phyloP scores from a whole-genome alignment of 2,329 filamentous ascomycete species.

The Knoxdaviesia capensis region DNA sequence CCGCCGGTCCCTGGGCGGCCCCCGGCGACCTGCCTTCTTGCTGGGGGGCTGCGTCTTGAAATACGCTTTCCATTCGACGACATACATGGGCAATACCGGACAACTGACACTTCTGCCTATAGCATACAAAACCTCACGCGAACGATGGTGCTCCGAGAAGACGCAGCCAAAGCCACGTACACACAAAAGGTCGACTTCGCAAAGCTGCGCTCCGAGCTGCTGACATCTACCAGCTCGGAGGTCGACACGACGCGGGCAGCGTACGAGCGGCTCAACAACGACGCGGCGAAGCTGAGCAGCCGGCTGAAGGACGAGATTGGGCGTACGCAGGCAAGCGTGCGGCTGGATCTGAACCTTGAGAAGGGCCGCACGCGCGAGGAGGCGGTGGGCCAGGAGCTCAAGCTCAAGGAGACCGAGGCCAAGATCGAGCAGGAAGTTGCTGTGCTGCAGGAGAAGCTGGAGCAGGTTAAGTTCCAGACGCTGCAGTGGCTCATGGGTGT shows the following conservation, averaged over 20 bases:
- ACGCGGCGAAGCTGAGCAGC: slow-evolving; percentile 82
- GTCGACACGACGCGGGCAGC: slow-evolving; percentile 70
- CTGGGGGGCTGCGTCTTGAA: too few species aligned
- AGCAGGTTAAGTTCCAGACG: slow-evolving; percentile 95
- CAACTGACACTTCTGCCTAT: not conserved
- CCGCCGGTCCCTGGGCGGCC: not conserved
- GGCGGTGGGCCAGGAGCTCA: slow-evolving; percentile 87
- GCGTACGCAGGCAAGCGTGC: slow-evolving; percentile 78
- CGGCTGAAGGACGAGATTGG: slow-evolving; percentile 84
- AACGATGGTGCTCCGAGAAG: slow-evolving; percentile 94
- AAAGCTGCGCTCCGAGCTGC: slow-evolving; percentile 83
- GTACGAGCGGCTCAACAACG: slow-evolving; percentile 83
- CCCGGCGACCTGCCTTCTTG: not conserved
- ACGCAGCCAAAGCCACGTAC: slow-evolving; percentile 62
- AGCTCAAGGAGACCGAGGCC: slow-evolving; percentile 97
- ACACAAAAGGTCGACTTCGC: slow-evolving; percentile 94
- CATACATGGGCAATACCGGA: not conserved
- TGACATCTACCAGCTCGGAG: slow-evolving; percentile 83
- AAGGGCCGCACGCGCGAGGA: slow-evolving; percentile 94
- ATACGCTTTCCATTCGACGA: not conserved
- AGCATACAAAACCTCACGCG: slow-evolving; percentile 93
- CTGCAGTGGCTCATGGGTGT: slow-evolving; percentile 95
- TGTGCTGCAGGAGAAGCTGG: slow-evolving; percentile 71
- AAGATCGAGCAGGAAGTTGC: slow-evolving; percentile 97
- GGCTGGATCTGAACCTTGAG: slow-evolving; percentile 84